Conservation (phyloP, 441 rosid genomes). For the Hura crepitans region DNA sequence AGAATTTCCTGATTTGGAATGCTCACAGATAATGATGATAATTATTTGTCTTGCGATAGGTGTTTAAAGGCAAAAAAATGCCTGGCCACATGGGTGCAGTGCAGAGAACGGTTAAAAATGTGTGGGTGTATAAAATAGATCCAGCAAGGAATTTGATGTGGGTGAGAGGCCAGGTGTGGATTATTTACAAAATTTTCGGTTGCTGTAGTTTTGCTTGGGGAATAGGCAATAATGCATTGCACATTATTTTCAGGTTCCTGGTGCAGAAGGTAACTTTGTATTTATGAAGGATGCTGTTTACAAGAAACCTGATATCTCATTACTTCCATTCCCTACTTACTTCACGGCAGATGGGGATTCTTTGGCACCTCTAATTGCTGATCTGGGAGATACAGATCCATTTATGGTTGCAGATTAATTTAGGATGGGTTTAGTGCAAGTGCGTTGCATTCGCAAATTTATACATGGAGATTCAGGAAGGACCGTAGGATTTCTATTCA, state of each 20-base stretch:
- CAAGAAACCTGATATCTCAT: constrained; percentile 67
- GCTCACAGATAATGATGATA: constrained; percentile 11
- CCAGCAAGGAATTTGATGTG: constrained; percentile 86
- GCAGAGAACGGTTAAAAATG: constrained; percentile 86
- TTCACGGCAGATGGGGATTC: constrained; percentile 51
- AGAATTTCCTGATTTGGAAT: background rate
- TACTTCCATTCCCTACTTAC: constrained; percentile 89
- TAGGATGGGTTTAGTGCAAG: too few relatives aligned
- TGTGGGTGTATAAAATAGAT: constrained; percentile 84
- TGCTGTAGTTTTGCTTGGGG: background rate
- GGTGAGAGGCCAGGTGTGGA: constrained; percentile 90
- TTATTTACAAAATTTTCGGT: constrained; percentile 17
- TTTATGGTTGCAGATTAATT: constrained; percentile 70
- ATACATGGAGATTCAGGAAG: background rate
- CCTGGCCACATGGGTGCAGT: constrained; percentile 93
- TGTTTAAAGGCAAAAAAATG: constrained; percentile 89
- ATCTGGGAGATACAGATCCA: constrained; percentile 84
- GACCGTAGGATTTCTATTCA: background rate
- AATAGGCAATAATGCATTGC: background rate
- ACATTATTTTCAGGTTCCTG: constrained; percentile 60
- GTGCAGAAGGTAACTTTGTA: constrained; percentile 85
- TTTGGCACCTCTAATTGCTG: constrained; percentile 57
- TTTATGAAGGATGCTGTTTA: constrained; percentile 76
- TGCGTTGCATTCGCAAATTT: background rate
- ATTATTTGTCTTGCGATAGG: constrained; percentile 39